These are phyloP conservation scores for Fragaria nilgerrensis DNA, from an alignment of 306 rosid species.

Conservation along the genomic window DNA sequence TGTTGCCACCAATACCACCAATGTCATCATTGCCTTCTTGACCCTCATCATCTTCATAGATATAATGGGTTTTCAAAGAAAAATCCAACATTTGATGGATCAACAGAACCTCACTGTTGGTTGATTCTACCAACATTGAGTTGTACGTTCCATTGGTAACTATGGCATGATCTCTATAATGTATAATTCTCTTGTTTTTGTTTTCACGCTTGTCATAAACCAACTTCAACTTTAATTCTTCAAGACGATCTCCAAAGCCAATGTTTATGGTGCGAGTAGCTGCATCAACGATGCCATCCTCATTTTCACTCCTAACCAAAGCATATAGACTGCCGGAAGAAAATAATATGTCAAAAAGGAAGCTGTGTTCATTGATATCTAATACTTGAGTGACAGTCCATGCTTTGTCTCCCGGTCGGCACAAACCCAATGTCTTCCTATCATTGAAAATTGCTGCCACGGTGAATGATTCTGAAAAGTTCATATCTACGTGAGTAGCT, in stretches of 20 bases:
- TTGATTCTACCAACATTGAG: not conserved
- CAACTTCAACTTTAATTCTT: not conserved
- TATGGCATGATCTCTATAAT: too few species aligned
- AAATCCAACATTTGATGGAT: too few species aligned
- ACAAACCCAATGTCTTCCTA: not conserved
- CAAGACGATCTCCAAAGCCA: not conserved
- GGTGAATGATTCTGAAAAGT: not conserved
- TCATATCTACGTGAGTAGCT: not conserved
- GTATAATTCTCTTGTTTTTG: too few species aligned
- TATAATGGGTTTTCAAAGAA: too few species aligned
- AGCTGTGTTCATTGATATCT: not conserved
- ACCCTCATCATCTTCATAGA: not conserved
- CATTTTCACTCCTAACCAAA: not conserved
- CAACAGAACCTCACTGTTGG: not conserved
- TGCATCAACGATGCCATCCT: not conserved
- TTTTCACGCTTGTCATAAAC: not conserved
- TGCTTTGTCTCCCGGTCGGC: not conserved
- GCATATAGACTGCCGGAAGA: not conserved
- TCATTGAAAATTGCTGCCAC: not conserved
- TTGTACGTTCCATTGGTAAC: not conserved
- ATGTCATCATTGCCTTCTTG: too few species aligned
- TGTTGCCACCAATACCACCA: not conserved
- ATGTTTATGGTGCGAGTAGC: not conserved
- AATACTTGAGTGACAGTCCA: not conserved
- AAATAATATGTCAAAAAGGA: not conserved